Evolutionary conservation across 2,329 filamentous ascomycete genomes (phyloP).

Genomic region (Huntiella savannae): DNA sequence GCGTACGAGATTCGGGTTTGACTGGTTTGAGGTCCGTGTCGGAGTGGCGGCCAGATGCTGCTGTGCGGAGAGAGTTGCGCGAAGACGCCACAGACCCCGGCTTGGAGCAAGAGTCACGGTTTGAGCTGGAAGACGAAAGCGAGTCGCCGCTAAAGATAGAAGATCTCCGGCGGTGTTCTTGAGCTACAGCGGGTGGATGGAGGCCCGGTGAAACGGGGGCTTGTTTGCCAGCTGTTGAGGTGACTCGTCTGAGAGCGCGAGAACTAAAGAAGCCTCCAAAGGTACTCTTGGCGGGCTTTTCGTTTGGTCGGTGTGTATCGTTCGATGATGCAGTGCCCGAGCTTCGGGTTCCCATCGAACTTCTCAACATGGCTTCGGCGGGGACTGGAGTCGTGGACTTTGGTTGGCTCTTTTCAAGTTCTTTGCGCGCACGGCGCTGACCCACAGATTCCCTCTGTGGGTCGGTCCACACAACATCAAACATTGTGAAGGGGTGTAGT

Average conservation of each 20-base stretch:
- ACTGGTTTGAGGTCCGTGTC: conserved; percentile 2
- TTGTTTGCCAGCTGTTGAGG: conserved; percentile 12
- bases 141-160: conserved; percentile 10
- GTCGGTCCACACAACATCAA: conserved; percentile 40
- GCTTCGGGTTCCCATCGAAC: conserved; percentile 25
- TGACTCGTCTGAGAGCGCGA: conserved; percentile 20
- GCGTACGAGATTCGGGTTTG: conserved; percentile 4
- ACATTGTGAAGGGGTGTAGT: conserved; percentile 23
- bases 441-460: conserved; percentile 33
- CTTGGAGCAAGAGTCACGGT: background rate
- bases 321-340: conserved; percentile 18
- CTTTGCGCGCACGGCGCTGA: conserved; percentile 31
- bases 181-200: conserved; percentile 5
- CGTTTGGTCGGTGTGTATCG: background rate
- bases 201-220: conserved; percentile 11
- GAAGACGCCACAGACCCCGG: conserved; percentile 5
- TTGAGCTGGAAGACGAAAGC: conserved; percentile 4
- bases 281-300: conserved; percentile 17
- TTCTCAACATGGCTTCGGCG: conserved; percentile 17
- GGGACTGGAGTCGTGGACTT: conserved; percentile 7
- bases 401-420: conserved; percentile 19
- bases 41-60: background rate
- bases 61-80: conserved; percentile 4
- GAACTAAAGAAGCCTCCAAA: conserved; percentile 25
- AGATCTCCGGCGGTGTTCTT: background rate